Conservation (phyloP, 805 yeast species). For the Saccharomycopsis synnaedendra region DNA sequence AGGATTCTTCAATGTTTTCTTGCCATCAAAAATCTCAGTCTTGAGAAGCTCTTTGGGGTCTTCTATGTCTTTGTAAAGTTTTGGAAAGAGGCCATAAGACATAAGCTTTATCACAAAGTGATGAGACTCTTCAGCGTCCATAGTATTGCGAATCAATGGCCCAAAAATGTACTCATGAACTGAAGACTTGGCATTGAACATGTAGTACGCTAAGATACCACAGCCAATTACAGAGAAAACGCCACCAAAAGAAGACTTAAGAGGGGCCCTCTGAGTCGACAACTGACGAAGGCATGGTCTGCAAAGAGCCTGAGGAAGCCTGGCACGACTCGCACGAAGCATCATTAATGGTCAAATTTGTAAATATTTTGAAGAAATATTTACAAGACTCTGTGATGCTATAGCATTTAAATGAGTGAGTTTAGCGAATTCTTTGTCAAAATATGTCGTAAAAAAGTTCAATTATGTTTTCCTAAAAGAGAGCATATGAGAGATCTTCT, state of each 20-base stretch:
- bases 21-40: slow-evolving; percentile 45
- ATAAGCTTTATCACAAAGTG: slow-evolving; percentile 56
- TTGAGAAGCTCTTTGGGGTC: slow-evolving; percentile 33
- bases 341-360: no score
- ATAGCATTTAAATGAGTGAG: no score
- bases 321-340: no score
- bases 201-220: slow-evolving; percentile 39
- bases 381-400: no score
- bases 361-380: no score
- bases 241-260: slow-evolving; percentile 9
- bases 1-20: slow-evolving; percentile 56
- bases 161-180: slow-evolving; percentile 72
- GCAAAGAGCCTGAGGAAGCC: no score
- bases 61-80: slow-evolving; percentile 31
- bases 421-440: no score
- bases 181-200: slow-evolving; percentile 69
- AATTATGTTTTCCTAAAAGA: no score
- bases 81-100: slow-evolving; percentile 61
- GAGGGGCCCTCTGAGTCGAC: no score
- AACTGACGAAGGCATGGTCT: no score
- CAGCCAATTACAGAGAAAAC: slow-evolving; percentile 18
- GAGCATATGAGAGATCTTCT: no score
- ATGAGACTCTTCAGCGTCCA: slow-evolving; percentile 86
- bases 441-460: no score
- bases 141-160: slow-evolving; percentile 57